phyloP scores from a whole-genome alignment of 2,329 filamentous ascomycete genomes.

The Dothistroma septosporum region DNA sequence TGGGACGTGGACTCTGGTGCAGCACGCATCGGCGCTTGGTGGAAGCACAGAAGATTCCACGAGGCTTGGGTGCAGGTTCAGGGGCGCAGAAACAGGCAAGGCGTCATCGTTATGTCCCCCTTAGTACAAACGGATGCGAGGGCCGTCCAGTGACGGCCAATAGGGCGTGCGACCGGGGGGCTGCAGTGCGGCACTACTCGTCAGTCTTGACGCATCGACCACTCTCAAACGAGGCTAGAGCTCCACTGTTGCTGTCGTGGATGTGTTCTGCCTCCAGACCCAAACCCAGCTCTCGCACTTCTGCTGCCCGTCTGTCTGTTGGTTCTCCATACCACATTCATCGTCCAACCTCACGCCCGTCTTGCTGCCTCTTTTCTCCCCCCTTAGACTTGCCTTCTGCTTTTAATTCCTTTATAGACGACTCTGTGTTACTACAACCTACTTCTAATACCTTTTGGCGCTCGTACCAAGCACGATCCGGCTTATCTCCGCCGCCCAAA shows the following conservation, averaged over 20 bases:
- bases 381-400: slow-evolving; percentile 11
- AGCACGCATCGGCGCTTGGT: not conserved
- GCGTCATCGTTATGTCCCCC: not conserved
- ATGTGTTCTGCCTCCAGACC: slow-evolving; percentile 1
- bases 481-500: slow-evolving; percentile 12
- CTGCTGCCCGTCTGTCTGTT: not conserved
- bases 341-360: slow-evolving; percentile 14
- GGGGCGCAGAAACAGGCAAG: slow-evolving; percentile 2
- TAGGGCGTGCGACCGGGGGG: not conserved
- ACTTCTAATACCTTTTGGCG: slow-evolving; percentile 14
- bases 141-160: not conserved
- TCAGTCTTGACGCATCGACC: slow-evolving; percentile 3
- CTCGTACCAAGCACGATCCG: slow-evolving; percentile 1
- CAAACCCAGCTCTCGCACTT: not conserved
- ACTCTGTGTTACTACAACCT: slow-evolving; percentile 25
- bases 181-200: not conserved
- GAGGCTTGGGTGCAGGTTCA: slow-evolving; percentile 1
- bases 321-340: slow-evolving; percentile 2
- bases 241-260: slow-evolving; percentile 2
- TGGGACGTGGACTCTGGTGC: not conserved
- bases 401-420: slow-evolving; percentile 13
- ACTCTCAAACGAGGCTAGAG: not conserved
- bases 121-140: not conserved
- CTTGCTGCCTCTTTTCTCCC: not conserved
- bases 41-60: slow-evolving; percentile 2